phyloP scores from a whole-genome alignment of 2,329 filamentous ascomycete genomes.

The Sporothrix phasma region DNA sequence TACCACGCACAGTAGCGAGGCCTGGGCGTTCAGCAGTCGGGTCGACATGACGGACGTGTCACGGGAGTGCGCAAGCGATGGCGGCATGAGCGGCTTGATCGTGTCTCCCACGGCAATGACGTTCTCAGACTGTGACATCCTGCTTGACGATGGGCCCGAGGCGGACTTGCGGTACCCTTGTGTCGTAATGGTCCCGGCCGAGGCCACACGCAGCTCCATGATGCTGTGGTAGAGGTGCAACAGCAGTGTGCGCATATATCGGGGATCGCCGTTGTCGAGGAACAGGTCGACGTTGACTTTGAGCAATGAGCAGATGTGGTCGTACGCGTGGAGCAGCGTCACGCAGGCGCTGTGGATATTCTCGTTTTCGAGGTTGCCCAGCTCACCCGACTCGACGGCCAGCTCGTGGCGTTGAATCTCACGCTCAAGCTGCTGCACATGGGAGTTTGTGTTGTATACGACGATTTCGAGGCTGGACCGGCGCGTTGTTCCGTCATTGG shows the following conservation, averaged over 20 bases:
- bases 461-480: conserved; percentile 56
- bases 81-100: conserved; percentile 27
- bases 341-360: conserved; percentile 54
- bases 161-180: conserved; percentile 21
- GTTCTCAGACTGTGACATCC: conserved; percentile 19
- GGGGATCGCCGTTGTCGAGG: conserved; percentile 54
- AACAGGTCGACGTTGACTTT: conserved; percentile 54
- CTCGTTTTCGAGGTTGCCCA: conserved; percentile 45
- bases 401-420: conserved; percentile 54
- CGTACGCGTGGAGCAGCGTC: conserved; percentile 54
- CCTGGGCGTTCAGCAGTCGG: conserved; percentile 41
- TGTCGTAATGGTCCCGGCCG: conserved; percentile 22
- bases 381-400: conserved; percentile 34
- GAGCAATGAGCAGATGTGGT: conserved; percentile 52
- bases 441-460: conserved; percentile 57
- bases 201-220: conserved; percentile 52
- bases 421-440: conserved; percentile 55
- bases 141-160: background rate
- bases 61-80: conserved; percentile 32
- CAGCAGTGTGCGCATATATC: conserved; percentile 55
- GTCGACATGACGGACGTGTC: conserved; percentile 27
- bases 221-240: conserved; percentile 57
- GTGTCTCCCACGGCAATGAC: conserved; percentile 32
- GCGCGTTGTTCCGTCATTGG: conserved; percentile 50
- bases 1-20: conserved; percentile 29